Percentiles rank a stretch among this genome's conserved stretches.
Evolutionary conservation across 495 filamentous ascomycete genomes (phyloP).

Genomic region (Cercophora sp.): DNA sequence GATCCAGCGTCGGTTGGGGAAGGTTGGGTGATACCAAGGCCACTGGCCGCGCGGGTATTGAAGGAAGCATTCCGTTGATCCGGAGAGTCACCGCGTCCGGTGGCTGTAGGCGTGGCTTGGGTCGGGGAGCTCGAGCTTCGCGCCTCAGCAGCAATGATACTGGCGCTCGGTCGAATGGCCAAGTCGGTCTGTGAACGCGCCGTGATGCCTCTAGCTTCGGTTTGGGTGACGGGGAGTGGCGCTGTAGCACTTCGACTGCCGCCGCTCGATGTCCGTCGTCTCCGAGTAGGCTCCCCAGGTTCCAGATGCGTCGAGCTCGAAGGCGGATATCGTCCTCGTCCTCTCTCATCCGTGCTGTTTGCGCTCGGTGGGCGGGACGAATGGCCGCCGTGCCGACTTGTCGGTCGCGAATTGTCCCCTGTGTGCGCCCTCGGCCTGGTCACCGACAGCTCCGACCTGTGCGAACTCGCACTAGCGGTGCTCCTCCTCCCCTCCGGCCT

Average conservation of each 20-base stretch:
- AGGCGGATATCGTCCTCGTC: conserved; percentile 43
- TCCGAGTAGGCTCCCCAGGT: conserved; percentile 37
- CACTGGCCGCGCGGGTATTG: conserved; percentile 20
- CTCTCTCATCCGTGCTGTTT: conserved; percentile 32
- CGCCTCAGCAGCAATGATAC: conserved; percentile 34
- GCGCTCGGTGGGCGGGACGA: conserved; percentile 37
- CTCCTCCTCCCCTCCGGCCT: conserved; percentile 39
- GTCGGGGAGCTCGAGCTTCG: conserved; percentile 36
- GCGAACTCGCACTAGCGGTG: conserved; percentile 33
- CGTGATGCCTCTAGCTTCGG: conserved; percentile 34
- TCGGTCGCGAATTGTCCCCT: conserved; percentile 28
- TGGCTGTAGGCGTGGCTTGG: conserved; percentile 9
- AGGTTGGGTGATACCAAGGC: conserved; percentile 24
- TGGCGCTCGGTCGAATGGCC: conserved; percentile 36
- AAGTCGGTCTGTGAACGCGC: conserved; percentile 60
- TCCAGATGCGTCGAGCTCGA: conserved; percentile 42
- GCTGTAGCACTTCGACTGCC: conserved; percentile 42
- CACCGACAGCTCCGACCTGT: conserved; percentile 26
- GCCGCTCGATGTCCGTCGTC: conserved; percentile 40
- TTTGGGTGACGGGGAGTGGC: conserved; percentile 34
- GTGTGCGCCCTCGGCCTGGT: conserved; percentile 26
- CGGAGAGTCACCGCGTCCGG: conserved; percentile 11
- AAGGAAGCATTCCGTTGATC: conserved; percentile 17
- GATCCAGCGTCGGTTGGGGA: background rate
- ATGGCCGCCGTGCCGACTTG: conserved; percentile 38